Evolutionary conservation across 2,329 filamentous ascomycete genomes (phyloP), one percentile per base, ranked within the genome.

Genomic region (Coniella vitis): DNA sequence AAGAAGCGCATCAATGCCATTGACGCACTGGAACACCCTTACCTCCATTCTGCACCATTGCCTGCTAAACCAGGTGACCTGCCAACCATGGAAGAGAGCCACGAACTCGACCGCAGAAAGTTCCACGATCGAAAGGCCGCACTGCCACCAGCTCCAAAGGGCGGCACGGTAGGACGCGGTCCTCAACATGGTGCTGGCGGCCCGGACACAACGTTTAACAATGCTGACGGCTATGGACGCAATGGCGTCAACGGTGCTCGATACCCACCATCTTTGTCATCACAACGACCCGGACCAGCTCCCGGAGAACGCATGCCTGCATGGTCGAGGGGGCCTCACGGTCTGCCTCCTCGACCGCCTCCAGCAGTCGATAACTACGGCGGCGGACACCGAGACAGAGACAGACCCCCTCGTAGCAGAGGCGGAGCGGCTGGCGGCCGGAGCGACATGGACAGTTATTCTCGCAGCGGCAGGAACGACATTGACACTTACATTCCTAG

Each of bases 31-130:
- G 79, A 94, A 55, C 93, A 98, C 60, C 83, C 88, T 1, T 98
- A 96, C 66, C 97, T 98, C 70, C 84, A 81, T 54, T 86, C 80
- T 49, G 68, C 78, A 1, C 93, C 93, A 4, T 72, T 86, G 4
- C 93, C 93, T 8, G 83, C 90, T 35, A 79, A 79, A 48, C 89
- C 93, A 1, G 84, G 86, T 55, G 90, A 97, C 44, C 78, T 98
- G n/a, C 93, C 93, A 2, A 78, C 73, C 14, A 97, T 95, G 61
- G 88, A 95, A 62, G 91, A 96, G 60, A 95, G 90, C 38, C 93
- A 98, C 66, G 93, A 98, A 66, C 74, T 97, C n/a, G 93, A 98
- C 63, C 81, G 91, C 44, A 82, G 90, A 63, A 94, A 91, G 67
- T 91, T 90, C 58, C 85, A 94, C 56, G 86, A 90, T 51, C 85